Conservation (phyloP, 768 basidiomycete species). For the Psilocybe sp. region DNA sequence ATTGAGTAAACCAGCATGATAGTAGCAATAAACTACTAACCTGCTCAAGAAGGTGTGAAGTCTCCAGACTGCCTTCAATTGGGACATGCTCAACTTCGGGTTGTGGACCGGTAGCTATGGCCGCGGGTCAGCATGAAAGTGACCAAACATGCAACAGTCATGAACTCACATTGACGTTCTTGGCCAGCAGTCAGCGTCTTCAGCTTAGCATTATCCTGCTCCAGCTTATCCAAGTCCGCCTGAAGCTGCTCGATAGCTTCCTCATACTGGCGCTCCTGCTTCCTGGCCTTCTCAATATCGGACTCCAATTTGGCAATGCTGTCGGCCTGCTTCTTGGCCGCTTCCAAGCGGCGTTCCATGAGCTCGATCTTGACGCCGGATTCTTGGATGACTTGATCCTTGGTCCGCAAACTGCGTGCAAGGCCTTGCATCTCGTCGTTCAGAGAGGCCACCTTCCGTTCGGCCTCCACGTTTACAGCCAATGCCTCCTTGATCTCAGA, state of each 20-base stretch:
- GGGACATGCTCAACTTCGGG: slow-evolving; percentile 60
- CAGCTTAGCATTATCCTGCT: slow-evolving; percentile 85
- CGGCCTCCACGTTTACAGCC: slow-evolving; percentile 89
- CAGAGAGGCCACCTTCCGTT: slow-evolving; percentile 79
- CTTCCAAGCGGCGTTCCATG: slow-evolving; percentile 91
- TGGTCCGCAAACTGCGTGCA: slow-evolving; percentile 76
- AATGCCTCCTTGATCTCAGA: slow-evolving; percentile 79
- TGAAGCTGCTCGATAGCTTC: slow-evolving; percentile 94
- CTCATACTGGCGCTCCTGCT: slow-evolving; percentile 87
- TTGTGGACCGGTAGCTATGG: slow-evolving; percentile 43
- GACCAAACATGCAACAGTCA: neutral
- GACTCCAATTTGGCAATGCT: slow-evolving; percentile 76
- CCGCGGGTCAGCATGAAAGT: neutral
- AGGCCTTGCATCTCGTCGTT: slow-evolving; percentile 91
- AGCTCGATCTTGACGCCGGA: slow-evolving; percentile 89
- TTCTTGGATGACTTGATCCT: slow-evolving; percentile 91
- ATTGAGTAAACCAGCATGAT: slow-evolving; percentile 24
- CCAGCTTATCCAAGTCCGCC: slow-evolving; percentile 79
- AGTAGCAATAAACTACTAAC: slow-evolving; percentile 31
- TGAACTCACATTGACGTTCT: slow-evolving; percentile 65
- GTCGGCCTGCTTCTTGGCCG: slow-evolving; percentile 88
- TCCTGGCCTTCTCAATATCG: slow-evolving; percentile 76
- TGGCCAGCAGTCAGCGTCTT: slow-evolving; percentile 64
- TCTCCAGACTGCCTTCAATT: slow-evolving; percentile 81
- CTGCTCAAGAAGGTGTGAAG: slow-evolving; percentile 86